Evolutionary conservation across 495 filamentous ascomycete species (phyloP).

Genomic region (Aspergillus heteromorphus): DNA sequence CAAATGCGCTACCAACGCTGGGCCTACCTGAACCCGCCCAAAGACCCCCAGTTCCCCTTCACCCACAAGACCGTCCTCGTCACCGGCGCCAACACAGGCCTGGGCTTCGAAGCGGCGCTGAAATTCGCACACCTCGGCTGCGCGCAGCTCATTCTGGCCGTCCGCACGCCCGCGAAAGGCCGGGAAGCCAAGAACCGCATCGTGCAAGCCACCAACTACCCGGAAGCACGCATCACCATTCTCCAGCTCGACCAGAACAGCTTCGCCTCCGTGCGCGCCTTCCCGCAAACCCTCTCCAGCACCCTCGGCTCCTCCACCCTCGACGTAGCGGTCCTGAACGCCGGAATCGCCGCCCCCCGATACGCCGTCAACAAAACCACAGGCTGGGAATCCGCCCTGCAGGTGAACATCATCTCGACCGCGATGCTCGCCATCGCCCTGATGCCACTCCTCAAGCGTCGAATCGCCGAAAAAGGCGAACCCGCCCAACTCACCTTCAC

Average conservation of each 20-base stretch:
- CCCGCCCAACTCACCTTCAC: constrained; percentile 9
- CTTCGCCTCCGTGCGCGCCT: background rate
- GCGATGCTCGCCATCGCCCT: constrained; percentile 8
- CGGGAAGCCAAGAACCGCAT: background rate
- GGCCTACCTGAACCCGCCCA: background rate
- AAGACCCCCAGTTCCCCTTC: background rate
- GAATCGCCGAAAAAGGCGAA: background rate
- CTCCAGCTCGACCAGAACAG: background rate
- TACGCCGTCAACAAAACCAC: background rate
- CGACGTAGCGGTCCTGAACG: constrained; percentile 4
- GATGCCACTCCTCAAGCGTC: background rate
- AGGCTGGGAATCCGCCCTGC: constrained; percentile 1
- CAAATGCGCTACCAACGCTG: background rate
- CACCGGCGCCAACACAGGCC: constrained; percentile 6
- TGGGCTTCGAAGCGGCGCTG: constrained; percentile 1
- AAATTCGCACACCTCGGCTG: background rate
- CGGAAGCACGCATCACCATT: background rate
- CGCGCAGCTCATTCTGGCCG: constrained; percentile 1
- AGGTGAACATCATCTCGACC: constrained; percentile 14
- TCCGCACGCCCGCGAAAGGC: constrained; percentile 2
- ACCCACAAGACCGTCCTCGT: constrained; percentile 5
- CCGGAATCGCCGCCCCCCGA: background rate
- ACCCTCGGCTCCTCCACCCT: no score
- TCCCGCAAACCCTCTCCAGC: no score
- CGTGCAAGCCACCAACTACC: background rate